Base-by-base conservation (phyloP, 1,284 basidiomycete species). In the Trichosporon coremiiforme region DNA sequence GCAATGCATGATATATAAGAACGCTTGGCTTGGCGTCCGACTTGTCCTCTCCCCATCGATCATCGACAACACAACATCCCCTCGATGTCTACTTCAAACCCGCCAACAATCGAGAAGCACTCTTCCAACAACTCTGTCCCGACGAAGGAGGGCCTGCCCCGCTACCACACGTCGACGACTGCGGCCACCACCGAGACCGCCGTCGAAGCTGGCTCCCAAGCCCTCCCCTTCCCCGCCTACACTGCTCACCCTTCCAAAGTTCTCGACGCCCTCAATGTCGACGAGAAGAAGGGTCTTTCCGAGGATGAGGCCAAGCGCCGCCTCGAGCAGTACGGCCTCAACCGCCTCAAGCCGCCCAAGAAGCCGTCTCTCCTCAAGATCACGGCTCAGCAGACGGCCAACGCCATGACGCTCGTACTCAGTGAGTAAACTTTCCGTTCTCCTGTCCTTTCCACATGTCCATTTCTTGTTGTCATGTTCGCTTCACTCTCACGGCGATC, bases 321-420 rank as follows among this genome's bases (percentile, higher is more conserved):
- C 17, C 73, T 81, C n/a, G 72, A 73, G 20, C 64, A 74, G 36
- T 80, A 84, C 69, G 85, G 85, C 1, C 83, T 78, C 6, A 85
- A 85, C 77, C 75, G 84, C 68, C 75, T 85, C 64, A 78, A 77
- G 73, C 83, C 79, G n/a, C 81, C 83, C 13, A 77, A 78, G 70
- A 79, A 76, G 72, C 83, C 79, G 36, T 77, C 74, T 57, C 66
- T 76, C 9, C 66, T 71, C 65, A 79, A 78, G 65, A 82, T 82
- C 53, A 69, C 78, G 12, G 64, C 72, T 1, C 74, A 81, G 22
- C 84, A 85, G 70, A 63, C 83, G 64, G 81, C 78, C 50, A 85
- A 84, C 75, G 82, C 82, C 68, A 83, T 84, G 79, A 78, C 80
- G 3, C 68, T 83, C 20, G 80, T 84, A 13, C 77, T 82, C 7